Base-by-base conservation (phyloP, 163 green algal species). In the Smithsoniella earleae region DNA sequence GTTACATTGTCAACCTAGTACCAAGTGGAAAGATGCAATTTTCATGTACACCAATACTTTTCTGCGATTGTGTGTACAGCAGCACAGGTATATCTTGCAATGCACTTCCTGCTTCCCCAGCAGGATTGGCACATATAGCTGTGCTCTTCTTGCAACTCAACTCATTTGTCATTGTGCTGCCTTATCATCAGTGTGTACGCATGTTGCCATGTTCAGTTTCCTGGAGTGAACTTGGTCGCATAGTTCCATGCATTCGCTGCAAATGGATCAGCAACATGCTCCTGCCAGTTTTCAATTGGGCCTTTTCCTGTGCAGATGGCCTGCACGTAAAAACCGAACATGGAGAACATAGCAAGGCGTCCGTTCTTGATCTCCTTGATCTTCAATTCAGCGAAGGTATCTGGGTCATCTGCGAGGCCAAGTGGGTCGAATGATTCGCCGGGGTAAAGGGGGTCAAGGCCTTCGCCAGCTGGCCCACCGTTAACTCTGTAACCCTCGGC, bases 351-450 rank as follows among this genome's bases (percentile, higher is more conserved):
- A 54, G 86, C 87, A 2, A 94, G 83, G 58, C 88, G 83, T 66
- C 81, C 85, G 76, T 94, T 90, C 86, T 95, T 95, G 80, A 95
- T 87, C 84, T 94, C 89, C 82, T 92, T 91, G 10, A 94, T 87
- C 83, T 90, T 93, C 38, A 94, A 85, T 79, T 91, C 85, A 44
- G 87, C 86, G 54, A 94, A 87, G 73, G 86, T 85, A 75, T 83
- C 77, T n/a, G 80, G 75, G 46, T 82, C 77, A 55, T 77, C 69
- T 66, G 66, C 75, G 46, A 82, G 72, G 28, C 74, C 74, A 49
- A 85, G 46, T 63, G 81, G 79, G 66, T 84, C 79, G 76, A 83
- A 82, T 49, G 66, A 44, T 20, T 80, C 85, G 69, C 87, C 87
- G 49, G 88, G 88, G 88, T 94, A 89, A 25, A 89, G 76, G 20